Conservation (phyloP, 106 monocot species). For the Allium cepa region DNA sequence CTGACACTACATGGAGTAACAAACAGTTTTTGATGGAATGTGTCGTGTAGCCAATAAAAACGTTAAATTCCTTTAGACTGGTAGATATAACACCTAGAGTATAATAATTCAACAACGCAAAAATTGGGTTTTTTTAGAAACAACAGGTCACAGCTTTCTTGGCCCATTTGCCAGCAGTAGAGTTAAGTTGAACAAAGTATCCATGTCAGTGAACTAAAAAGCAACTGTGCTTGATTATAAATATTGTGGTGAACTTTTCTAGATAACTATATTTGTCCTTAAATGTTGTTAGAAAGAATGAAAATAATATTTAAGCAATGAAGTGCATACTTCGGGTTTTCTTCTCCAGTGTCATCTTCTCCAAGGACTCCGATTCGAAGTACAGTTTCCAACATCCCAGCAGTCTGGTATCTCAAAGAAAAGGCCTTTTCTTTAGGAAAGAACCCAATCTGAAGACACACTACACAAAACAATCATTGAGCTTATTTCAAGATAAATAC, state of each 20-base stretch:
- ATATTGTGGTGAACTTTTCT: neutral
- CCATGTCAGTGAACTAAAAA: too few species aligned
- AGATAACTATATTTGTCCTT: neutral
- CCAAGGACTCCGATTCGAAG: constrained; percentile 88
- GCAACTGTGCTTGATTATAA: too few species aligned
- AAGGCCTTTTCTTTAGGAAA: constrained; percentile 82
- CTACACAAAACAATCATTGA: constrained; percentile 8
- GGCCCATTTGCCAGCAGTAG: too few species aligned
- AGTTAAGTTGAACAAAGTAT: too few species aligned
- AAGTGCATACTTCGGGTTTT: constrained; percentile 63
- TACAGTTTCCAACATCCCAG: constrained; percentile 91
- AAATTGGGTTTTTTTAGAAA: too few species aligned
- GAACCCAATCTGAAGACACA: constrained; percentile 76
- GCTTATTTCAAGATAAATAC: constrained; percentile 1
- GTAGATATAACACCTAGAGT: too few species aligned
- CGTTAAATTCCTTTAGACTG: too few species aligned
- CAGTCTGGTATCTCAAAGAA: constrained; percentile 92
- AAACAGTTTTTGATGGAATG: too few species aligned
- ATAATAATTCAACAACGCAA: too few species aligned
- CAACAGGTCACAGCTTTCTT: too few species aligned
- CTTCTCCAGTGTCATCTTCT: constrained; percentile 94
- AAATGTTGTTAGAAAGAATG: neutral
- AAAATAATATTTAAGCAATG: neutral
- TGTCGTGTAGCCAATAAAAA: too few species aligned
- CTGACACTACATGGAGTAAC: too few species aligned